Base-by-base conservation (phyloP, 306 rosid genomes). In the Quercus alba region DNA sequence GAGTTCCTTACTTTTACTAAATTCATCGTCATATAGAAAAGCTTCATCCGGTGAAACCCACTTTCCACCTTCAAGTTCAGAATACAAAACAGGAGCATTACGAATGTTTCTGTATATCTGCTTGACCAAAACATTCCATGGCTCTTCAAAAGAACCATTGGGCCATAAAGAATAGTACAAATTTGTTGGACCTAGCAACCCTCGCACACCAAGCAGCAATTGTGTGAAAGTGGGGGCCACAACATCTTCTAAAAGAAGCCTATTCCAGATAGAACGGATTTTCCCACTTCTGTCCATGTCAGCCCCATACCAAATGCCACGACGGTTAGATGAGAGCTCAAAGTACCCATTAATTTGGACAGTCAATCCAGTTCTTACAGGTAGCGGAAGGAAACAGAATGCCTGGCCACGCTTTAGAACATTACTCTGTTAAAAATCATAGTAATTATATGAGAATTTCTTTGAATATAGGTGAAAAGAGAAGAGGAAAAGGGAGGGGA, bases 271-370 rank as follows among this genome's bases (percentile, higher is more conserved):
- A 68, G 99, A 93, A 80, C 99, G 99, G 84, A 94, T 90, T 84
- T 88, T 94, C 74, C 99, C 99, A 79, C 96, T 90, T 87, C 97
- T 90, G 85, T 94, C 99, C 99, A 94, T 94, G 92, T 94, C 99
- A 88, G 84, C 97, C 78, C 99, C 97, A 83, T 89, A 91, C 99
- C 99, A 94, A 81, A 94, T 94, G 75, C 99, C 99, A 86, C 99
- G 99, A 55, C 99, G 99, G 78, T 94, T 93, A 26, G 99, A 93
- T 57, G 97, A 87, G 63, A 94, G 95, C 90, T 94, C 99, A 84
- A 94, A 94, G 86, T 90, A 94, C 54, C 97, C 99, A 89, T 94
- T 94, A 77, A 94, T 91, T 89, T 94, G 99, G 63, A 94, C 95
- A 66, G 83, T 84, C 62, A 94, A 87, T 66, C 99, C 99, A 77